Percentiles rank a stretch among this genome's conserved stretches.
phyloP scores from a whole-genome alignment of 75 land plant species.

The Adiantum capillusveneris region DNA sequence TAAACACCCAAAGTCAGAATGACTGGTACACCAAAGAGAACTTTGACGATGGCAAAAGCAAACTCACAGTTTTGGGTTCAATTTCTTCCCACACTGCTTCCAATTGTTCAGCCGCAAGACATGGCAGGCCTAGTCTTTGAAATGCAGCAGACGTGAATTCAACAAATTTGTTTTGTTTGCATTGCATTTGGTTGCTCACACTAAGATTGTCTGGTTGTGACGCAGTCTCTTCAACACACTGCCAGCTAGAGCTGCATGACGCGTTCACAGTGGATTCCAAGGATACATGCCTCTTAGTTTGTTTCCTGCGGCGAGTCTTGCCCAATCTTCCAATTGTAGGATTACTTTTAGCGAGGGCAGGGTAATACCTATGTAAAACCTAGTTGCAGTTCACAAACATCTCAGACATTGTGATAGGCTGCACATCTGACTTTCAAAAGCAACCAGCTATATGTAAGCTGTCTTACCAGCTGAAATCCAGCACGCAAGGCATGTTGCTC shows the following conservation, averaged over 20 bases:
- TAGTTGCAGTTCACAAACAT: slow-evolving; percentile 8
- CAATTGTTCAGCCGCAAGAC: slow-evolving; percentile 3
- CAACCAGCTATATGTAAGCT: neutral
- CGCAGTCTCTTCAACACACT: too few relatives aligned
- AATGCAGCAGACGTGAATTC: slow-evolving; percentile 18
- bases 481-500: slow-evolving; percentile 84
- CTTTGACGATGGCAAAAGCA: neutral
- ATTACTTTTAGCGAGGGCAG: slow-evolving; percentile 36
- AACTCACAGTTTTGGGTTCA: slow-evolving; percentile 9
- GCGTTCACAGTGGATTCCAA: too few relatives aligned
- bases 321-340: slow-evolving; percentile 75
- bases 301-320: slow-evolving; percentile 64
- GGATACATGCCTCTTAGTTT: slow-evolving; percentile 17
- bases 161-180: too few relatives aligned
- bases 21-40: neutral
- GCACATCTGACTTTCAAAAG: too few relatives aligned
- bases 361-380: slow-evolving; percentile 47
- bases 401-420: too few relatives aligned
- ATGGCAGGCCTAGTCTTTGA: slow-evolving; percentile 13
- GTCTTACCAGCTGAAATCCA: slow-evolving; percentile 70
- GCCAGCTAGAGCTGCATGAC: too few relatives aligned
- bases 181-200: too few relatives aligned
- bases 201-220: too few relatives aligned
- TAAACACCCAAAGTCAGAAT: too few relatives aligned
- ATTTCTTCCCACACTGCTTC: slow-evolving; percentile 19